phyloP scores from a whole-genome alignment of 306 rosid genomes.

The Castanea crenata region DNA sequence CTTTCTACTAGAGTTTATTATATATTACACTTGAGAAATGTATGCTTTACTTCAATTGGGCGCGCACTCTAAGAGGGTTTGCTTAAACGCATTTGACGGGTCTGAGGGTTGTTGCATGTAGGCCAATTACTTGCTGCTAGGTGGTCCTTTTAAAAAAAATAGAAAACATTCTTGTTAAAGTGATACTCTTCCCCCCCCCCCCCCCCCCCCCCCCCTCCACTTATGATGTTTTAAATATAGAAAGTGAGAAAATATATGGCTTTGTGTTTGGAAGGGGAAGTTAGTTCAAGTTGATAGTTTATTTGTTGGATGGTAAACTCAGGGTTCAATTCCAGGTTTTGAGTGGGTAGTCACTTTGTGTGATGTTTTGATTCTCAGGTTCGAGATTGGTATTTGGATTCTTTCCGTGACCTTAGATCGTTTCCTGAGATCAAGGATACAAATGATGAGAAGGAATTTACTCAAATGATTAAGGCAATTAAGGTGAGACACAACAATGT shows the following conservation, averaged over 20 bases:
- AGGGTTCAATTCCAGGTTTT: neutral
- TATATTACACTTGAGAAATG: too few species aligned
- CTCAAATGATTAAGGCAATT: slow-evolving; percentile 87
- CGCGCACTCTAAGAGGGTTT: too few species aligned
- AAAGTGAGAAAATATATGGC: neutral
- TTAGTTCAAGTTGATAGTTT: neutral
- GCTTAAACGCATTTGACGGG: too few species aligned
- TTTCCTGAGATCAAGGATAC: slow-evolving; percentile 72
- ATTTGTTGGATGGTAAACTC: neutral
- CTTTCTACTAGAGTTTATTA: too few species aligned
- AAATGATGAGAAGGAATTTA: slow-evolving; percentile 68
- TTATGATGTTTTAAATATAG: neutral
- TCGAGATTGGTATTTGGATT: slow-evolving; percentile 93
- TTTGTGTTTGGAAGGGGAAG: slow-evolving; percentile 4
- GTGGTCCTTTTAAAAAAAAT: neutral
- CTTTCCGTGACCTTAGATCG: slow-evolving; percentile 82
- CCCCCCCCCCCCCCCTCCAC: too few species aligned
- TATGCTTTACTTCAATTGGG: too few species aligned
- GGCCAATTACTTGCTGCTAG: neutral
- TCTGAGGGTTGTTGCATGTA: neutral
- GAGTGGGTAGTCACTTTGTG: slow-evolving; percentile 1
- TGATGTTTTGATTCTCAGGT: slow-evolving; percentile 47
- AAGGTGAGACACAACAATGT: slow-evolving; percentile 98
- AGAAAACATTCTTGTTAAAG: too few species aligned
- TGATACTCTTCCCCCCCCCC: too few species aligned